Conservation (phyloP, 2,329 filamentous ascomycete genomes). For the Massarina eburnea region DNA sequence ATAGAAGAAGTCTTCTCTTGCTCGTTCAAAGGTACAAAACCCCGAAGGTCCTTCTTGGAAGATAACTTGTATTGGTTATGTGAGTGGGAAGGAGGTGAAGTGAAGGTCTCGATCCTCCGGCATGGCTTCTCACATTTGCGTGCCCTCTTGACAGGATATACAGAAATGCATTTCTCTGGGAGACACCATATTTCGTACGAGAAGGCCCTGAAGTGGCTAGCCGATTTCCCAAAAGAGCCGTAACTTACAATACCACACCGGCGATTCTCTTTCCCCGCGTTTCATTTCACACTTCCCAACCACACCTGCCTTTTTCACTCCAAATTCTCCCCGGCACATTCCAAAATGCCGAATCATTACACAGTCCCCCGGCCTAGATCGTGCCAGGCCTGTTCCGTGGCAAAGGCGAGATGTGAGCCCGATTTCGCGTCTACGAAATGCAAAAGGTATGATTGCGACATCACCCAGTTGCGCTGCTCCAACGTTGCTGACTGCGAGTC, state of each 20-base stretch:
- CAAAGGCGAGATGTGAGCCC: constrained; percentile 14
- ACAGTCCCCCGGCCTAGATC: constrained; percentile 8
- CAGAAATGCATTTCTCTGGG: too few species aligned
- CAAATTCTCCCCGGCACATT: background rate
- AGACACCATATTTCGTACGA: too few species aligned
- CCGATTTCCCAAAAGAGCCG: background rate
- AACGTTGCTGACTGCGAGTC: background rate
- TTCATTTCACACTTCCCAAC: background rate
- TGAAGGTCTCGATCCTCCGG: too few species aligned
- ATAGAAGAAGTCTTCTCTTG: too few species aligned
- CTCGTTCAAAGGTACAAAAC: too few species aligned
- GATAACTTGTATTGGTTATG: too few species aligned
- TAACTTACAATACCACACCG: background rate
- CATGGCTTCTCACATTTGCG: too few species aligned
- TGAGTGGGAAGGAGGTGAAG: too few species aligned
- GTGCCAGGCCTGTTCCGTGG: constrained; percentile 9
- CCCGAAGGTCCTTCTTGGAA: too few species aligned
- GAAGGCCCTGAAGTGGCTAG: background rate
- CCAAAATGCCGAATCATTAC: constrained; percentile 8
- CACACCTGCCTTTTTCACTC: background rate
- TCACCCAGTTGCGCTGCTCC: background rate
- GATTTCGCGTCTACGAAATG: constrained; percentile 11
- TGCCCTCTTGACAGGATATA: too few species aligned
- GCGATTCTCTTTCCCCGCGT: background rate
- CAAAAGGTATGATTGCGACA: constrained; percentile 11